Evolutionary conservation across 1,139 yeast species (phyloP).

Genomic region (Suhomyces coccinellae): DNA sequence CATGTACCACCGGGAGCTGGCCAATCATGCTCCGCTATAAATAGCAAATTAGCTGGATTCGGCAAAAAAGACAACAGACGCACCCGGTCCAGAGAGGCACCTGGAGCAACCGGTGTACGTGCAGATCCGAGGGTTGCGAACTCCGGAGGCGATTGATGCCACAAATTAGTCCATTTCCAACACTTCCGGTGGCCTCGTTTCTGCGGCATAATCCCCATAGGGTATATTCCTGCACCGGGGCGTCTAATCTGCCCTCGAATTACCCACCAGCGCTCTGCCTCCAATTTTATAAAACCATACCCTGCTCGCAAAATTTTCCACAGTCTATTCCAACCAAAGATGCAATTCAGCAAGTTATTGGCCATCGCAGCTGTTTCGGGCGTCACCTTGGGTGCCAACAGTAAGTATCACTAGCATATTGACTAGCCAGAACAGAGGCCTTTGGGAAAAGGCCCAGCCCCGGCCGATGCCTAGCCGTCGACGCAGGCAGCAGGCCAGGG

Average conservation of each 20-base stretch:
- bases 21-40: background rate
- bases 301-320: conserved; percentile 6
- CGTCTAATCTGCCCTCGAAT: conserved; percentile 6
- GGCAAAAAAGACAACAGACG: conserved; percentile 1
- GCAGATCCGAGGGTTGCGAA: conserved; percentile 3
- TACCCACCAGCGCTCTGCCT: conserved; percentile 3
- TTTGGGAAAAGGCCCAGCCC: no score
- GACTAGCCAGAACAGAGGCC: no score
- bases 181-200: conserved; percentile 4
- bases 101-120: background rate
- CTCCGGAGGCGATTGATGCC: conserved; percentile 1
- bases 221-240: conserved; percentile 3
- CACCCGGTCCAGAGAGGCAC: background rate
- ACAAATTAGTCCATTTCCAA: background rate
- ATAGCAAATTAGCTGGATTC: background rate
- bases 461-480: no score
- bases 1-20: background rate
- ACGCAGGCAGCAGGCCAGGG: no score
- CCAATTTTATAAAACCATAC: conserved; percentile 12
- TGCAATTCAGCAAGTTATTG: conserved; percentile 54
- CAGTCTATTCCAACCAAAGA: conserved; percentile 19
- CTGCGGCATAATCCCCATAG: conserved; percentile 1
- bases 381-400: conserved; percentile 44
- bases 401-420: conserved; percentile 32
- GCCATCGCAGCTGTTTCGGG: conserved; percentile 50